These are phyloP conservation scores for Neolentinus lepideus DNA, from an alignment of 1,284 basidiomycete species.

Conservation along the genomic window DNA sequence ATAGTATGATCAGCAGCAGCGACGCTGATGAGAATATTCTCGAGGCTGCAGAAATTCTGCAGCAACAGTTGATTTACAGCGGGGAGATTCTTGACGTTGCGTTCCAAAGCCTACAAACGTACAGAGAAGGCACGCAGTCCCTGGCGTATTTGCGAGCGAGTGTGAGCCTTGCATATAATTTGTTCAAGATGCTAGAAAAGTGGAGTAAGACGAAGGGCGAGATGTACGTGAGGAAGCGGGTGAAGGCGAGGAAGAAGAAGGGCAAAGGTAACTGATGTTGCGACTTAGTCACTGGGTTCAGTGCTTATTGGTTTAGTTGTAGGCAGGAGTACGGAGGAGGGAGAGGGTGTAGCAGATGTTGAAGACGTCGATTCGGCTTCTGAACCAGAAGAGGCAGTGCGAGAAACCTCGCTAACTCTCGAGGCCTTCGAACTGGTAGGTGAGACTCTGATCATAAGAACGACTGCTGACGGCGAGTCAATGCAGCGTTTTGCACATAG, in stretches of 20 bases:
- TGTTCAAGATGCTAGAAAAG: conserved; percentile 82
- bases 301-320: conserved; percentile 3
- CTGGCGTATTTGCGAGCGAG: conserved; percentile 79
- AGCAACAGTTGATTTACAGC: conserved; percentile 89
- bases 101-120: conserved; percentile 66
- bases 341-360: conserved; percentile 55
- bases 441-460: conserved; percentile 11
- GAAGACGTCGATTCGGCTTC: conserved; percentile 46
- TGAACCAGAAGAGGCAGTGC: conserved; percentile 53
- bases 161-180: conserved; percentile 73
- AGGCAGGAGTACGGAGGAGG: conserved; percentile 38
- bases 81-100: conserved; percentile 87
- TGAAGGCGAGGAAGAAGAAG: conserved; percentile 44
- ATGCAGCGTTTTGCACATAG: conserved; percentile 77
- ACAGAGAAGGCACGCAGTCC: conserved; percentile 68
- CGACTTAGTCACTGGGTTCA: conserved; percentile 8
- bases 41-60: conserved; percentile 74
- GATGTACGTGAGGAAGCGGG: conserved; percentile 75
- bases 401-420: conserved; percentile 87
- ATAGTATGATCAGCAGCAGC: conserved; percentile 40
- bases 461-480: background rate
- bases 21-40: conserved; percentile 47
- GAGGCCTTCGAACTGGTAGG: conserved; percentile 81
- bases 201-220: conserved; percentile 71
- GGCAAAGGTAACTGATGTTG: conserved; percentile 32